Evolutionary conservation across 192 early-diverging fungal genomes (phyloP).

Genomic region (Ambispora gerdemannii): DNA sequence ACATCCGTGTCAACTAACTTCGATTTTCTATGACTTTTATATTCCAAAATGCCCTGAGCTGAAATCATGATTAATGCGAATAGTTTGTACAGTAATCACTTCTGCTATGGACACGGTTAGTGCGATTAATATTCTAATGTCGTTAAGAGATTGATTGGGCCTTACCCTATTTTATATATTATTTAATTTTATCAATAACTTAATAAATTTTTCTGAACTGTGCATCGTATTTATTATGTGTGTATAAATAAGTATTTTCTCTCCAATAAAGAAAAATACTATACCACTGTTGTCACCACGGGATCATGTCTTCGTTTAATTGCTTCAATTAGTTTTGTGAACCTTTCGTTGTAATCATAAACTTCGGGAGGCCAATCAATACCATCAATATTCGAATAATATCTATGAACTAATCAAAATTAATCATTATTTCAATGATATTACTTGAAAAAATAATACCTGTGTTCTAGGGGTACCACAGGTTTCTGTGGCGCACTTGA

Average conservation of each 20-base stretch:
- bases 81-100: background rate
- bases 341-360: conserved; percentile 72
- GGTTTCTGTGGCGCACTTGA: conserved; percentile 24
- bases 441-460: conserved; percentile 33
- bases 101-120: background rate
- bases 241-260: no score
- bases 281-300: conserved; percentile 82
- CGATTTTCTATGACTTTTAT: conserved; percentile 62
- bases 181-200: conserved; percentile 9
- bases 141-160: background rate
- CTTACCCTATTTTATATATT: background rate
- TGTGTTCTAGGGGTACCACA: conserved; percentile 49
- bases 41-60: conserved; percentile 92
- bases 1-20: conserved; percentile 66
- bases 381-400: conserved; percentile 55
- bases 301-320: conserved; percentile 94
- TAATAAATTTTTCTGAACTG: no score
- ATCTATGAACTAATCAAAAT: conserved; percentile 37
- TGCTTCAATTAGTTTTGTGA: conserved; percentile 84
- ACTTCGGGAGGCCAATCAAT: conserved; percentile 65
- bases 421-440: background rate
- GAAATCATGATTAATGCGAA: conserved; percentile 5
- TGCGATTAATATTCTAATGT: background rate
- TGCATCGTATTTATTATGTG: no score
- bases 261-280: conserved; percentile 13